These are phyloP conservation scores for Brassica nigra DNA, from an alignment of 345 rosid genomes.

Conservation along the genomic window DNA sequence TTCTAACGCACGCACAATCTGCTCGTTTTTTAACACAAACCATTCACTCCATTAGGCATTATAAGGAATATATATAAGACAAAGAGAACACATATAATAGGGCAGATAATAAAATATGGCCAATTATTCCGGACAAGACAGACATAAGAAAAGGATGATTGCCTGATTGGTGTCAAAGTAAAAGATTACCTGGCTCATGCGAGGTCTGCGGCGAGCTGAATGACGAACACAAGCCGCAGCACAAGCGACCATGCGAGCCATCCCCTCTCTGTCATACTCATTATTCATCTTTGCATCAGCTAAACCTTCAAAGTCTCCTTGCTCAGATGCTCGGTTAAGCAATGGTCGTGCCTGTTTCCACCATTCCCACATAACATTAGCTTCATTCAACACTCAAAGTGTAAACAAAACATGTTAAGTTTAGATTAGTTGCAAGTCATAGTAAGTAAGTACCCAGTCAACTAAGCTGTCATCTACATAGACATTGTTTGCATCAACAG, in stretches of 20 bases:
- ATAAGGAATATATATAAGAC: background rate
- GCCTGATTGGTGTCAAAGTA: background rate
- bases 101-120: background rate
- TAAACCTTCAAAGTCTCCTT: slow-evolving; percentile 57
- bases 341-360: slow-evolving; percentile 70
- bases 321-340: slow-evolving; percentile 65
- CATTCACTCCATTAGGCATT: background rate
- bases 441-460: slow-evolving; percentile 75
- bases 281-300: slow-evolving; percentile 61
- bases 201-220: slow-evolving; percentile 78
- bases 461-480: slow-evolving; percentile 77
- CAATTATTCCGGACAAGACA: background rate
- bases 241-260: slow-evolving; percentile 79
- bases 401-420: background rate
- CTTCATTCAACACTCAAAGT: background rate
- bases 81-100: background rate
- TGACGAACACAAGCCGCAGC: slow-evolving; percentile 88
- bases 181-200: slow-evolving; percentile 67
- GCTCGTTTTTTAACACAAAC: slow-evolving; percentile 26
- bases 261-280: slow-evolving; percentile 59
- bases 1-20: slow-evolving; percentile 82
- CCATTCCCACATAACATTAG: slow-evolving; percentile 15
- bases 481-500: slow-evolving; percentile 60
- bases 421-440: background rate
- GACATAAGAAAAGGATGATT: background rate